Evolutionary conservation across 2,329 filamentous ascomycete genomes (phyloP), one percentile per base, ranked within the genome.

Genomic region (Scopulariopsis brevicaulis): DNA sequence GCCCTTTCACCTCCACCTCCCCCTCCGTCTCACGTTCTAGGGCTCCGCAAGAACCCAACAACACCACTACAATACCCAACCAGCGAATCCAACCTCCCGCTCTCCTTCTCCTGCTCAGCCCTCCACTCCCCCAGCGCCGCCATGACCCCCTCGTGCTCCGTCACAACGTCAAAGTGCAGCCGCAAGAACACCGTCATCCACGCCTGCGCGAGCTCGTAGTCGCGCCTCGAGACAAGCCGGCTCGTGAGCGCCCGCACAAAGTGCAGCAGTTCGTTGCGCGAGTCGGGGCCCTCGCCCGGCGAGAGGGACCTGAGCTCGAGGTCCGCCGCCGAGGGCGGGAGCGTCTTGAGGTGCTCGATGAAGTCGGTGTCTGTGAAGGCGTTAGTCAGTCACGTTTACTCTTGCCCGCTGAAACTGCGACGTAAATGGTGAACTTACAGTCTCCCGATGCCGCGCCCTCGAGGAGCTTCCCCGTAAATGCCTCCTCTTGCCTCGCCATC

Each of bases 181-280:
- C 86, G 82, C 60, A 99, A 69, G 66, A 97, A 96, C 1, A 97
- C 93, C 1, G 87, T 86, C 91, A 99, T 97, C 93, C 94, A 99
- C 0, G 91, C 90, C 71, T 97, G 92, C 18, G 90, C 88, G 46
- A 99, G 79, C 72, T 99, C 94, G 70, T 96, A 99, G 70, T 97
- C 94, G 54, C 82, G 82, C 62, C 86, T 84, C 55, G 82, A 76
- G 51, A 76, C 73, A 56, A 97, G 74, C 14, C 87, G 79, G 57
- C 75, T 78, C 0, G 89, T 95, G 58, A 99, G 72, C 1, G 91
- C 91, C n/a, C 76, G 71, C 56, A 97, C 85, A 67, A 99, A 99
- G 57, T 84, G 78, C 1, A 86, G 75, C 20, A 96, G 74, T 70
- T 97, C 94, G 59, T 87, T 83, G 61, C 82, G 72, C 60, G 78